Conservation (phyloP, 2,329 filamentous ascomycete genomes). For the Ilyonectria destructans region DNA sequence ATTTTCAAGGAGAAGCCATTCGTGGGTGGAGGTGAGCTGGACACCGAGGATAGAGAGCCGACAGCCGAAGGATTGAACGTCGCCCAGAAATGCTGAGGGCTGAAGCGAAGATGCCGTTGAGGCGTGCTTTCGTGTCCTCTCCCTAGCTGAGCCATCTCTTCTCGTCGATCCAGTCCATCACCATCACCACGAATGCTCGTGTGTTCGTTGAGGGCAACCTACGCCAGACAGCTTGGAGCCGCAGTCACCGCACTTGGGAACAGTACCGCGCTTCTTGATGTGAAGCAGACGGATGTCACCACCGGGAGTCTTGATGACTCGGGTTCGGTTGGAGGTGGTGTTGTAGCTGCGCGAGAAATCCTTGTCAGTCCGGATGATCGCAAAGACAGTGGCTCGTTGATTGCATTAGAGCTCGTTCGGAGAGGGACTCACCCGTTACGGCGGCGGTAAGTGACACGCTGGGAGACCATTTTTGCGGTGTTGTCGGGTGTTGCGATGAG, state of each 20-base stretch:
- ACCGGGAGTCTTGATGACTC: slow-evolving; percentile 96
- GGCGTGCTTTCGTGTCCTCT: slow-evolving; percentile 7
- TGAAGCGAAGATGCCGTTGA: background rate
- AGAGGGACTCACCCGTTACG: slow-evolving; percentile 81
- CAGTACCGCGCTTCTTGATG: slow-evolving; percentile 99
- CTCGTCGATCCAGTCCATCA: slow-evolving; percentile 35
- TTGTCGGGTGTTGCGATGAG: slow-evolving; percentile 57
- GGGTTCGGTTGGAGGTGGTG: slow-evolving; percentile 97
- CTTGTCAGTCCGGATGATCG: slow-evolving; percentile 45
- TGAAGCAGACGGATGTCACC: slow-evolving; percentile 96
- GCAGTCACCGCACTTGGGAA: slow-evolving; percentile 99
- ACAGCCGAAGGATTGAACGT: background rate
- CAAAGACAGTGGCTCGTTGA: slow-evolving; percentile 33
- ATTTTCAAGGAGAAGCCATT: slow-evolving; percentile 23
- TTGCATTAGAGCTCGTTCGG: slow-evolving; percentile 40
- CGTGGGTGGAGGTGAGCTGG: slow-evolving; percentile 27
- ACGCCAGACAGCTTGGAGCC: slow-evolving; percentile 97
- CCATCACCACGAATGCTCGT: slow-evolving; percentile 34
- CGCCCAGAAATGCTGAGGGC: background rate
- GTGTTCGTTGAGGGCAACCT: slow-evolving; percentile 68
- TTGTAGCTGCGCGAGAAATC: slow-evolving; percentile 81
- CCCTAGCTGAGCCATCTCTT: slow-evolving; percentile 17
- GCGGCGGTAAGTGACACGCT: slow-evolving; percentile 80
- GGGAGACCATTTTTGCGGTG: slow-evolving; percentile 72
- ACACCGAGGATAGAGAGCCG: slow-evolving; percentile 3